phyloP scores from a whole-genome alignment of 148 eudicot genomes.

The Rhododendron griersonianum region DNA sequence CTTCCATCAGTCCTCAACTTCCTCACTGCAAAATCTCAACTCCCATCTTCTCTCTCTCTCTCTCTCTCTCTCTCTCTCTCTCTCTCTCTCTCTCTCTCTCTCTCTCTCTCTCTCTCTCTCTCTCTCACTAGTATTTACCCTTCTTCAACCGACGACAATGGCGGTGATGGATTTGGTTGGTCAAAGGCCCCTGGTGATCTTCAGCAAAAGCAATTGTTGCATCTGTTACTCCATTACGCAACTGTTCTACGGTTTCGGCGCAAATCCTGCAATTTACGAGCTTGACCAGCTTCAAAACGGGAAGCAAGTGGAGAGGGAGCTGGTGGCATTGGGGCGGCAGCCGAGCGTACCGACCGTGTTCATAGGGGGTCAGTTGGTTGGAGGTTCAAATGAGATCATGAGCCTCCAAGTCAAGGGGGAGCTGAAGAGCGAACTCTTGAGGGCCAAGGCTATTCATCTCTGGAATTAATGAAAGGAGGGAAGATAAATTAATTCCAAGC shows the following conservation, averaged over 20 bases:
- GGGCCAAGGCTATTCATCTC: slow-evolving; percentile 52
- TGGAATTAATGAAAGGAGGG: neutral
- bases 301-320: slow-evolving; percentile 47
- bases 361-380: slow-evolving; percentile 56
- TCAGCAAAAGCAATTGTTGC: slow-evolving; percentile 70
- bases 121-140: neutral
- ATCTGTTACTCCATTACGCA: slow-evolving; percentile 54
- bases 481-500: neutral
- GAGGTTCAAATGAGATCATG: slow-evolving; percentile 72
- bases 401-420: slow-evolving; percentile 64
- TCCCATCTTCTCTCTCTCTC: neutral
- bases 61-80: no score
- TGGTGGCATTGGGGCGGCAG: slow-evolving; percentile 34
- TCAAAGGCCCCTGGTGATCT: slow-evolving; percentile 40
- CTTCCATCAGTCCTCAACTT: neutral
- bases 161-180: neutral
- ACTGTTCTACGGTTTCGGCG: slow-evolving; percentile 56
- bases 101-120: no score
- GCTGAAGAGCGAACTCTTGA: slow-evolving; percentile 46
- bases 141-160: neutral
- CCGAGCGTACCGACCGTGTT: slow-evolving; percentile 61
- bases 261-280: slow-evolving; percentile 34
- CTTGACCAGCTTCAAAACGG: slow-evolving; percentile 61
- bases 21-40: slow-evolving; percentile 6
- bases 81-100: no score